Percentiles rank a stretch among this genome's conserved stretches.
Evolutionary conservation across 441 rosid genomes (phyloP).

Genomic region (Adansonia grandidieri): DNA sequence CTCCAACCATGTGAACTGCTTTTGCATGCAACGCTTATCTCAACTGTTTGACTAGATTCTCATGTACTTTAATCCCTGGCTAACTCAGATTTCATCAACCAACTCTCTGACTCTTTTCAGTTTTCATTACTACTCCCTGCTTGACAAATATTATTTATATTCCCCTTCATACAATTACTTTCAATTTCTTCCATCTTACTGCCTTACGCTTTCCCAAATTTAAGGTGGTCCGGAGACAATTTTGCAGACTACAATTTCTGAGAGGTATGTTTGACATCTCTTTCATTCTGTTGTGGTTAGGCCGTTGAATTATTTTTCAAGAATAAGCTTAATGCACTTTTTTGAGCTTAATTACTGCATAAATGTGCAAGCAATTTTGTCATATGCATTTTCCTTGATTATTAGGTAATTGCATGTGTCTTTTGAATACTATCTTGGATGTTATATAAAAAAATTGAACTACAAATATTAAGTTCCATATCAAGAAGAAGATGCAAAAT

Average conservation of each 20-base stretch:
- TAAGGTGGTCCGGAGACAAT: not conserved
- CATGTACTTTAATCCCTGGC: not conserved
- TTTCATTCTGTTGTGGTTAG: slow-evolving; percentile 6
- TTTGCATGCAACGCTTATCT: slow-evolving; percentile 12
- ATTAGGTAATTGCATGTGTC: not conserved
- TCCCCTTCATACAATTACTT: not conserved
- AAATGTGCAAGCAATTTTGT: not conserved
- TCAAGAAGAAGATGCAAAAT: not conserved
- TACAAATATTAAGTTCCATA: not conserved
- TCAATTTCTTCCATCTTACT: slow-evolving; percentile 14
- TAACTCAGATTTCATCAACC: slow-evolving; percentile 18
- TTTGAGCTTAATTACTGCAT: not conserved
- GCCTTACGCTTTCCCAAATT: slow-evolving; percentile 8
- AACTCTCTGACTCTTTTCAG: slow-evolving; percentile 14
- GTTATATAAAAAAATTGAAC: not conserved
- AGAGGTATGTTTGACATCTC: slow-evolving; percentile 25
- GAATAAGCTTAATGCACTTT: not conserved
- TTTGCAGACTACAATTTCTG: slow-evolving; percentile 4
- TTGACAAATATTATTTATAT: not conserved
- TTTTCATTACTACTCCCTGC: not conserved
- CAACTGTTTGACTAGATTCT: slow-evolving; percentile 6
- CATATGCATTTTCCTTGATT: not conserved
- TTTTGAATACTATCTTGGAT: not conserved
- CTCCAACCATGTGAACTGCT: slow-evolving; percentile 31
- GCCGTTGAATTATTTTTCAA: not conserved